Evolutionary conservation across 1,139 yeast species (phyloP).

Genomic region (Candida albicans): DNA sequence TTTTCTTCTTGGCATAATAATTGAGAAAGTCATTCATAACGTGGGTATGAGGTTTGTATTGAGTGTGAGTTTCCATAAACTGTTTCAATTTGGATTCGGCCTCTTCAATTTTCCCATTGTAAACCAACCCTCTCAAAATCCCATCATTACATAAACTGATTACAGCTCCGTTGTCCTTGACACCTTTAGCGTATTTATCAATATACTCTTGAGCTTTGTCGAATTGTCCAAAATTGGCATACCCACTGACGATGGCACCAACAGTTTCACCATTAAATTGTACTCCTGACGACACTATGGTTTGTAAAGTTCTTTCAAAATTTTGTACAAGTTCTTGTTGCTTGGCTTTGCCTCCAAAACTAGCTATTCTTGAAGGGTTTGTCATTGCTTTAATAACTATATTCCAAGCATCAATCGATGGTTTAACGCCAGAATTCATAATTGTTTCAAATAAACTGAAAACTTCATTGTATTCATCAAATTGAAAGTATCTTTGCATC

Average conservation of each 20-base stretch:
- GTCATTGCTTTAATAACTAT: slow-evolving; percentile 39
- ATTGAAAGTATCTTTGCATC: slow-evolving; percentile 37
- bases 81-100: slow-evolving; percentile 38
- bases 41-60: slow-evolving; percentile 33
- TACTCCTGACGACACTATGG: slow-evolving; percentile 26
- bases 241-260: slow-evolving; percentile 35
- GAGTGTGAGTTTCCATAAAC: slow-evolving; percentile 25
- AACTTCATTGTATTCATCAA: slow-evolving; percentile 31
- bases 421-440: slow-evolving; percentile 28
- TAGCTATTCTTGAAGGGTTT: slow-evolving; percentile 25
- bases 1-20: slow-evolving; percentile 30
- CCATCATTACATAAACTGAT: slow-evolving; percentile 36
- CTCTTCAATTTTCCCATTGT: slow-evolving; percentile 28
- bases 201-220: slow-evolving; percentile 34
- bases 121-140: slow-evolving; percentile 35
- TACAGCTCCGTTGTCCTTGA: slow-evolving; percentile 20
- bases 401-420: slow-evolving; percentile 37
- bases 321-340: slow-evolving; percentile 18
- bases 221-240: slow-evolving; percentile 35
- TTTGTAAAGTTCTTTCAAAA: slow-evolving; percentile 31
- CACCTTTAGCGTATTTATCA: slow-evolving; percentile 16
- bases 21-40: slow-evolving; percentile 40
- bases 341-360: slow-evolving; percentile 12
- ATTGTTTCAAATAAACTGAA: slow-evolving; percentile 37
- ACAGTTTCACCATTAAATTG: slow-evolving; percentile 30